Percentiles rank a stretch among this genome's conserved stretches.
phyloP scores from a whole-genome alignment of 345 rosid genomes.

The Triadica sebifera region DNA sequence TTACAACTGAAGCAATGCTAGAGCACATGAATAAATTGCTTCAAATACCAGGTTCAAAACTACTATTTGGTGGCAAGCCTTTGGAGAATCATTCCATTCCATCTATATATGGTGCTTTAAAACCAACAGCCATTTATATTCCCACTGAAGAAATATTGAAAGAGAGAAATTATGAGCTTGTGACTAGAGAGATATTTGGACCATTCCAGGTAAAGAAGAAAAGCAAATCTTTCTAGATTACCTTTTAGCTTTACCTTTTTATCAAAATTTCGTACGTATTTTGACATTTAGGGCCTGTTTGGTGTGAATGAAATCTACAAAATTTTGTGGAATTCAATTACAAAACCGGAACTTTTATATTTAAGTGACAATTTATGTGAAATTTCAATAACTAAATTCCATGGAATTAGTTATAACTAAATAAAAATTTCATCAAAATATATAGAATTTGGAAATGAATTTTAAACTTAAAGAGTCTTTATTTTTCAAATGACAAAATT shows the following conservation, averaged over 20 bases:
- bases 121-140: conserved; percentile 83
- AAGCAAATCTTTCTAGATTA: neutral
- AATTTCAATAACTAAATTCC: too few relatives aligned
- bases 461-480: too few relatives aligned
- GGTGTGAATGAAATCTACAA: too few relatives aligned
- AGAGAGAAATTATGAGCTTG: conserved; percentile 66
- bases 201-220: conserved; percentile 76
- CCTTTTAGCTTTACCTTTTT: neutral
- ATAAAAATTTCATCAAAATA: too few relatives aligned
- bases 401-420: too few relatives aligned
- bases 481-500: too few relatives aligned
- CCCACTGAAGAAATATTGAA: conserved; percentile 87
- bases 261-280: neutral
- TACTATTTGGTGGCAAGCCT: conserved; percentile 86
- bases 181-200: conserved; percentile 86
- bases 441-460: too few relatives aligned
- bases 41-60: conserved; percentile 72
- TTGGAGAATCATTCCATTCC: conserved; percentile 87
- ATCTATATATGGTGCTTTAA: conserved; percentile 77
- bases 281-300: neutral
- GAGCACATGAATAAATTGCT: conserved; percentile 79
- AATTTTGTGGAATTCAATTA: too few relatives aligned
- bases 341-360: too few relatives aligned
- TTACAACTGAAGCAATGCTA: conserved; percentile 86
- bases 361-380: too few relatives aligned